These are phyloP conservation scores for Rhizopogon roseolus DNA, from an alignment of 768 basidiomycete genomes.

Conservation along the genomic window DNA sequence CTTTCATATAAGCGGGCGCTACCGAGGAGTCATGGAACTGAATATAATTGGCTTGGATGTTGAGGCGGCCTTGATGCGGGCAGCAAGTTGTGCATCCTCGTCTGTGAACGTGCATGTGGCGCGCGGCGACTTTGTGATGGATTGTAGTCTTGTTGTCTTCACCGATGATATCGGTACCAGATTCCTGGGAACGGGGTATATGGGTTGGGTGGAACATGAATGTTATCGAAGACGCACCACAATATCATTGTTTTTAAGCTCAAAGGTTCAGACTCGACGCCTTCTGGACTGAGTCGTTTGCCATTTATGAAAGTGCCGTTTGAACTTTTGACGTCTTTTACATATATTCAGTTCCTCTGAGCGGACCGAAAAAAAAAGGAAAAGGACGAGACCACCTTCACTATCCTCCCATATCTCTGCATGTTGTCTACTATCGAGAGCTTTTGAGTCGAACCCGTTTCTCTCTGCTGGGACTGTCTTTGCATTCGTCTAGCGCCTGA, in stretches of 20 bases:
- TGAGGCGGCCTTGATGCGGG: conserved; percentile 66
- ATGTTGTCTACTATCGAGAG: conserved; percentile 89
- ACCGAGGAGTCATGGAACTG: too few relatives aligned
- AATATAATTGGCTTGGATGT: too few relatives aligned
- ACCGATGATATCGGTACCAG: conserved; percentile 97
- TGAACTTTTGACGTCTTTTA: conserved; percentile 97
- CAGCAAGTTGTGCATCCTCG: conserved; percentile 76
- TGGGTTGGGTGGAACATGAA: background rate
- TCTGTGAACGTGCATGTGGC: conserved; percentile 80
- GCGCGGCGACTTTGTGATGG: conserved; percentile 97
- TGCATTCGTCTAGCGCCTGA: conserved; percentile 92
- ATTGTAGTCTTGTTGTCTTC: conserved; percentile 98
- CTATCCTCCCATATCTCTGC: conserved; percentile 98
- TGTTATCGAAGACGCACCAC: conserved; percentile 58
- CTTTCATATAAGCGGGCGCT: too few relatives aligned
- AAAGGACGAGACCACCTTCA: conserved; percentile 54
- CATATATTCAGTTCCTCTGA: conserved; percentile 54
- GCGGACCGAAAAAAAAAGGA: background rate
- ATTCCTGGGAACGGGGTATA: conserved; percentile 59
- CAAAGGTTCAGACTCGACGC: conserved; percentile 89
- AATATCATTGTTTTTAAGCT: conserved; percentile 92
- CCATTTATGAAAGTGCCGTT: conserved; percentile 99
- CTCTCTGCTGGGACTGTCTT: conserved; percentile 90
- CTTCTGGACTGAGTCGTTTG: conserved; percentile 85
- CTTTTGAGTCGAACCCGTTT: conserved; percentile 96